A percentile compares a stretch with the other conserved stretches of the same genome.
Evolutionary conservation across 1,284 basidiomycete species (phyloP).

Genomic region (Apiotrichum porosum): DNA sequence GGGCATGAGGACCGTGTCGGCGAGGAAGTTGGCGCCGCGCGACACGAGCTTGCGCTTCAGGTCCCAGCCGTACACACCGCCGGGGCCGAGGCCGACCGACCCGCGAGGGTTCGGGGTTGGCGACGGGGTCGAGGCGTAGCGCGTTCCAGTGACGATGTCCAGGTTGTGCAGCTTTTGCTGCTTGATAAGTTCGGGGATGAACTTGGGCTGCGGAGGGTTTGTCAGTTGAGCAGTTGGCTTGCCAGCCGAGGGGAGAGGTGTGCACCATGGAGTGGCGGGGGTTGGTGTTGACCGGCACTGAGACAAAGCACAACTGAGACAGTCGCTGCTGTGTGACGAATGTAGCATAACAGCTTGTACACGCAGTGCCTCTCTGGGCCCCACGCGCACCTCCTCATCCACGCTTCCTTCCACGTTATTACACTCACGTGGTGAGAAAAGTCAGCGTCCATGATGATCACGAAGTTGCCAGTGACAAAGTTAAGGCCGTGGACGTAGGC

Average conservation of each 20-base stretch:
- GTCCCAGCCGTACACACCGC: conserved; percentile 86
- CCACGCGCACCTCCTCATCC: too few species aligned
- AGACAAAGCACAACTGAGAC: too few species aligned
- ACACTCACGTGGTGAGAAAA: conserved; percentile 84
- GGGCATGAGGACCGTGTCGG: conserved; percentile 71
- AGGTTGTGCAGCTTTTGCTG: conserved; percentile 73
- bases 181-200: conserved; percentile 83
- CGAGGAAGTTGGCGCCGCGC: conserved; percentile 78
- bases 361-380: too few species aligned
- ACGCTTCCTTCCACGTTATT: too few species aligned
- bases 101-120: conserved; percentile 36
- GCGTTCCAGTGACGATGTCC: conserved; percentile 87
- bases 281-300: too few species aligned
- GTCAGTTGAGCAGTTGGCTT: neutral
- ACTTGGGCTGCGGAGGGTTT: conserved; percentile 64
- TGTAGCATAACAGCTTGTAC: too few species aligned
- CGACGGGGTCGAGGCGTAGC: conserved; percentile 55
- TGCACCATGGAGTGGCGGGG: too few species aligned
- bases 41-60: conserved; percentile 79
- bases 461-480: conserved; percentile 84
- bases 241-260: neutral
- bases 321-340: too few species aligned
- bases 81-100: conserved; percentile 53
- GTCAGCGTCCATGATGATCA: conserved; percentile 95
- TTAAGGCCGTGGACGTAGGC: conserved; percentile 88